Conservation (phyloP, 768 basidiomycete species). For the Boletus speciosus region DNA sequence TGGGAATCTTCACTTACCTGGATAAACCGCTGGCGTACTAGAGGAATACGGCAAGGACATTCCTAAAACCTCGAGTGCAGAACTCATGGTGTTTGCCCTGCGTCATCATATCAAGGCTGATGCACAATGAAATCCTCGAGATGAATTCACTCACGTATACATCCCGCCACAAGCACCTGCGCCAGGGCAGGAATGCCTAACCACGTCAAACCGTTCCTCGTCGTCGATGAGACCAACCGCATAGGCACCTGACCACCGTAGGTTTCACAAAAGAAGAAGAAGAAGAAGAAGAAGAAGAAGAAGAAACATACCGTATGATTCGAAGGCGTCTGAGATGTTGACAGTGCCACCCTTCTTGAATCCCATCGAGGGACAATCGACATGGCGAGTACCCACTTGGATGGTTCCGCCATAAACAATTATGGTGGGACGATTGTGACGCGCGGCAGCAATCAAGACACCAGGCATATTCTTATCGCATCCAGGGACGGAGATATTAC, state of each 20-base stretch:
- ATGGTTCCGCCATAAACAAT: conserved; percentile 88
- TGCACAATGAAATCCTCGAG: neutral
- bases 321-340: conserved; percentile 82
- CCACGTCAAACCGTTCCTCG: conserved; percentile 79
- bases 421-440: conserved; percentile 85
- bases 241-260: conserved; percentile 57
- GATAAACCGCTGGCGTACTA: conserved; percentile 69
- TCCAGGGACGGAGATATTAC: conserved; percentile 81
- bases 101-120: neutral
- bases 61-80: conserved; percentile 78
- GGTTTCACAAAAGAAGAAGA: neutral
- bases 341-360: conserved; percentile 76
- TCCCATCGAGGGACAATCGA: conserved; percentile 80
- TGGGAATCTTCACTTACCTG: conserved; percentile 40
- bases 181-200: conserved; percentile 82
- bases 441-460: conserved; percentile 78
- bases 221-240: conserved; percentile 73
- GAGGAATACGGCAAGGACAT: conserved; percentile 81
- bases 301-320: conserved; percentile 61
- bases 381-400: conserved; percentile 66
- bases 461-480: conserved; percentile 96
- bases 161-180: conserved; percentile 85
- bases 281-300: neutral
- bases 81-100: conserved; percentile 87
- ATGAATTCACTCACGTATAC: conserved; percentile 57